Evolutionary conservation across 2,329 filamentous ascomycete species (phyloP).

Genomic region (Exophiala viscosa): DNA sequence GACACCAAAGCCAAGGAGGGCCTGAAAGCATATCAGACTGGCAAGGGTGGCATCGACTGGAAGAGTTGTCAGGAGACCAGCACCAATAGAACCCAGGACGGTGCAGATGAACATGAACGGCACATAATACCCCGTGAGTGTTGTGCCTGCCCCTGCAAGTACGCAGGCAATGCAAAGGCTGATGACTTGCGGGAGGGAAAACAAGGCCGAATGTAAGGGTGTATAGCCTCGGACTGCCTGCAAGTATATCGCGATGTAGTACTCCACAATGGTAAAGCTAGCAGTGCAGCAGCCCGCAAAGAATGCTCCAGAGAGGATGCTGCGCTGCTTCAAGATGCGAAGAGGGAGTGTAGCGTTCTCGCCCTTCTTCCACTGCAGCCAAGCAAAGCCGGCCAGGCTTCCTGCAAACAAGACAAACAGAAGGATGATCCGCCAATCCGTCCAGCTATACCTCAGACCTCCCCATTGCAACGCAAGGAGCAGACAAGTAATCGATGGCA

Average conservation of each 20-base stretch:
- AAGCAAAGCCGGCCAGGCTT: conserved; percentile 29
- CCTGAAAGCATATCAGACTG: too few species aligned
- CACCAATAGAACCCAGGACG: too few species aligned
- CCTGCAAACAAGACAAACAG: conserved; percentile 32
- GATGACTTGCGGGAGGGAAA: conserved; percentile 12
- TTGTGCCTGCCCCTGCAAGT: conserved; percentile 5
- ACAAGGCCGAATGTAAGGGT: conserved; percentile 9
- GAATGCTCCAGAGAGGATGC: conserved; percentile 11
- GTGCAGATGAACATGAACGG: too few species aligned
- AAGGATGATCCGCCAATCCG: conserved; percentile 30
- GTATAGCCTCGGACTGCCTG: conserved; percentile 31
- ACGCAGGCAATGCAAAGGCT: conserved; percentile 10
- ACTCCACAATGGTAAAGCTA: conserved; percentile 14
- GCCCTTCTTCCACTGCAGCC: conserved; percentile 31
- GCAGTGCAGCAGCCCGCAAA: conserved; percentile 15
- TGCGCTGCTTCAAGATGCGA: conserved; percentile 33
- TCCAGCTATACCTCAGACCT: conserved; percentile 36
- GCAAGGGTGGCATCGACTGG: too few species aligned
- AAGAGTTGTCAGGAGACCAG: too few species aligned
- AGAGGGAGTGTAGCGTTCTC: conserved; percentile 35
- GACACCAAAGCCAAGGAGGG: too few species aligned
- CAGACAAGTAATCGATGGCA: conserved; percentile 32
- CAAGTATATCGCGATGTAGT: conserved; percentile 36
- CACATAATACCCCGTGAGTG: conserved; percentile 14
- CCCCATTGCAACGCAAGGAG: conserved; percentile 34